A percentile compares a stretch with the other conserved stretches of the same genome.
phyloP scores from a whole-genome alignment of 208 protist species.

The Trichomonas gallinae region DNA sequence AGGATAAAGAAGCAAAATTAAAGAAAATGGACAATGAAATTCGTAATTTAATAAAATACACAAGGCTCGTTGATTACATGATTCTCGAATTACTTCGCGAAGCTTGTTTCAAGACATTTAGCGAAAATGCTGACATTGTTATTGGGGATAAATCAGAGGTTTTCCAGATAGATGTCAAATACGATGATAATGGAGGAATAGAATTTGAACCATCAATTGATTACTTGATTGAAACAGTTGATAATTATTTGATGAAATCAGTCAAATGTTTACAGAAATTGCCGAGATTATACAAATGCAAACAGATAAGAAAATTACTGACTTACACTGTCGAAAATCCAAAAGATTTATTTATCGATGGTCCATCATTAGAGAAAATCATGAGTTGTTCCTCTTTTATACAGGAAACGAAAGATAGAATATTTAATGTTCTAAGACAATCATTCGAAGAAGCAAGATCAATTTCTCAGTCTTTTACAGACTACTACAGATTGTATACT shows the following conservation, averaged over 20 bases:
- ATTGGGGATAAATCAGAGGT: background rate
- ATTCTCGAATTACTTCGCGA: background rate
- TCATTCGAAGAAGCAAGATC: background rate
- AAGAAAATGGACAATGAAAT: background rate
- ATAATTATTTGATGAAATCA: background rate
- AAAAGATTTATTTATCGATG: background rate
- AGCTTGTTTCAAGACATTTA: background rate
- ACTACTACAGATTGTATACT: background rate
- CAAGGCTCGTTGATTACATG: background rate
- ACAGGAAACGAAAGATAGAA: background rate
- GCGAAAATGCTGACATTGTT: background rate
- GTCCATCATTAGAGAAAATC: background rate
- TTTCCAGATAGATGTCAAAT: background rate
- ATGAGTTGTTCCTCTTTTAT: background rate
- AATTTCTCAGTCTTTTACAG: background rate
- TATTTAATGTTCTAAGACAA: background rate
- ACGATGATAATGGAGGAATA: background rate
- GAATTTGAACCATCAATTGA: background rate
- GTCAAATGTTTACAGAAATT: background rate
- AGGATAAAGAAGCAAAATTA: background rate
- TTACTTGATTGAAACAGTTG: background rate
- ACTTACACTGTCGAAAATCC: background rate
- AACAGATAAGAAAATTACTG: background rate
- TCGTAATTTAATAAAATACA: background rate
- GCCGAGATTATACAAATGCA: background rate